Conservation (phyloP, 2,329 filamentous ascomycete genomes). For the Sphaerulina populicola region DNA sequence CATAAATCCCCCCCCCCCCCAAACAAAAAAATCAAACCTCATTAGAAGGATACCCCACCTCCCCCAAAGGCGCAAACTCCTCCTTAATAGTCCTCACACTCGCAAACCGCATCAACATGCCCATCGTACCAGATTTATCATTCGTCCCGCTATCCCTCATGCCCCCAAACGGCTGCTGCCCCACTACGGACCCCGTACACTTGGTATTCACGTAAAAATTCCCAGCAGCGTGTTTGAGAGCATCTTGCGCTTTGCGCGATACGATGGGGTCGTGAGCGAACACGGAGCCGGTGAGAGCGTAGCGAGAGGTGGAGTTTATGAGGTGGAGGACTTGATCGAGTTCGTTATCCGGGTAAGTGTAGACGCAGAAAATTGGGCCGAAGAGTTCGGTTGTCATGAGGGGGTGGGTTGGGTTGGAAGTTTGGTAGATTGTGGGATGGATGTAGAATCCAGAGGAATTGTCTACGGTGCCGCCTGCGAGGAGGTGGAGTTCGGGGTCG, state of each 20-base stretch:
- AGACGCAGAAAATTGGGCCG: conserved; percentile 62
- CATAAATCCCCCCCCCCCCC: too few relatives aligned
- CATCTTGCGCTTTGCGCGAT: conserved; percentile 59
- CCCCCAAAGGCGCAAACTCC: conserved; percentile 42
- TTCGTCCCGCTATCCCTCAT: conserved; percentile 49
- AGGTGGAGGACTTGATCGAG: conserved; percentile 47
- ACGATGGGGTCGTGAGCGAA: conserved; percentile 61
- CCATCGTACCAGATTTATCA: conserved; percentile 49
- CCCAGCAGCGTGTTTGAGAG: conserved; percentile 61
- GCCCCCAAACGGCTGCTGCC: conserved; percentile 38
- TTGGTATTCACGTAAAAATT: conserved; percentile 85
- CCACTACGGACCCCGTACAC: conserved; percentile 45
- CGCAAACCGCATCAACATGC: conserved; percentile 45
- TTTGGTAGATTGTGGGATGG: conserved; percentile 70
- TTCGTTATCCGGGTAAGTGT: conserved; percentile 63
- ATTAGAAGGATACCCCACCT: conserved; percentile 47
- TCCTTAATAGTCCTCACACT: conserved; percentile 50
- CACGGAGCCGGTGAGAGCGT: conserved; percentile 66
- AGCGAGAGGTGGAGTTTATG: conserved; percentile 58
- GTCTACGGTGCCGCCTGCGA: conserved; percentile 69
- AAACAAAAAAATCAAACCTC: background rate
- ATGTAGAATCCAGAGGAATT: conserved; percentile 71
- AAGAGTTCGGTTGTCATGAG: conserved; percentile 73
- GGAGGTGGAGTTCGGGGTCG: conserved; percentile 60
- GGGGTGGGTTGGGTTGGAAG: conserved; percentile 62